Conservation (phyloP, 2,329 filamentous ascomycete genomes). For the Epichloe amarillans region DNA sequence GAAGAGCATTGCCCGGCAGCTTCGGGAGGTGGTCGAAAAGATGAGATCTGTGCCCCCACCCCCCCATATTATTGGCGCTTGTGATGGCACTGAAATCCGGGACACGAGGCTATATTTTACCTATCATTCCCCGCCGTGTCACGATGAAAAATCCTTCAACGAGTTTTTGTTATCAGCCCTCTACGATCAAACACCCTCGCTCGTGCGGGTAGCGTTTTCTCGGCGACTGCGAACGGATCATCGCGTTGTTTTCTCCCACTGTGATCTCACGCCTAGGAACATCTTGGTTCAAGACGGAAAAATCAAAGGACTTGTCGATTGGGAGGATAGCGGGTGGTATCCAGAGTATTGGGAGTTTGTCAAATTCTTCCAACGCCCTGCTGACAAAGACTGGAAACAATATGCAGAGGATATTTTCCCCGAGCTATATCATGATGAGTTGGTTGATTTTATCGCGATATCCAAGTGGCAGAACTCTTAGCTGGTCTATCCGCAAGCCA, state of each 20-base stretch:
- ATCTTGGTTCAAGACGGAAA: slow-evolving; percentile 26
- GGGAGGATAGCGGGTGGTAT: slow-evolving; percentile 34
- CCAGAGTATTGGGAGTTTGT: slow-evolving; percentile 28
- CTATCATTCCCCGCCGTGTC: slow-evolving; percentile 11
- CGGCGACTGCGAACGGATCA: slow-evolving; percentile 13
- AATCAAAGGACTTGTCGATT: slow-evolving; percentile 31
- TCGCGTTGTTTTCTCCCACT: slow-evolving; percentile 34
- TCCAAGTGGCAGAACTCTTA: slow-evolving; percentile 12
- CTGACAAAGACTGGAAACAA: slow-evolving; percentile 10
- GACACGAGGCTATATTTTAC: slow-evolving; percentile 12
- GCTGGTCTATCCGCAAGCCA: not conserved
- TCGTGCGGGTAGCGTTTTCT: slow-evolving; percentile 12
- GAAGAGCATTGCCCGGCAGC: slow-evolving; percentile 11
- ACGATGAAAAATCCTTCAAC: slow-evolving; percentile 14
- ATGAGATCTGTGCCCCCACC: slow-evolving; percentile 15
- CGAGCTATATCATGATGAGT: slow-evolving; percentile 12
- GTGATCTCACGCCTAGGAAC: slow-evolving; percentile 33
- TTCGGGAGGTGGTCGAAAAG: slow-evolving; percentile 12
- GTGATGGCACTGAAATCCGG: slow-evolving; percentile 14
- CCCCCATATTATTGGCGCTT: slow-evolving; percentile 12
- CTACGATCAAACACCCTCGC: slow-evolving; percentile 6
- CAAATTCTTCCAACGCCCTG: slow-evolving; percentile 17
- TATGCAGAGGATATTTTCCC: slow-evolving; percentile 15
- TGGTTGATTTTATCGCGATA: slow-evolving; percentile 13
- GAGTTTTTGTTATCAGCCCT: slow-evolving; percentile 11